Conservation (phyloP, 2,329 filamentous ascomycete genomes). For the Paraphaeosphaeria minitans region DNA sequence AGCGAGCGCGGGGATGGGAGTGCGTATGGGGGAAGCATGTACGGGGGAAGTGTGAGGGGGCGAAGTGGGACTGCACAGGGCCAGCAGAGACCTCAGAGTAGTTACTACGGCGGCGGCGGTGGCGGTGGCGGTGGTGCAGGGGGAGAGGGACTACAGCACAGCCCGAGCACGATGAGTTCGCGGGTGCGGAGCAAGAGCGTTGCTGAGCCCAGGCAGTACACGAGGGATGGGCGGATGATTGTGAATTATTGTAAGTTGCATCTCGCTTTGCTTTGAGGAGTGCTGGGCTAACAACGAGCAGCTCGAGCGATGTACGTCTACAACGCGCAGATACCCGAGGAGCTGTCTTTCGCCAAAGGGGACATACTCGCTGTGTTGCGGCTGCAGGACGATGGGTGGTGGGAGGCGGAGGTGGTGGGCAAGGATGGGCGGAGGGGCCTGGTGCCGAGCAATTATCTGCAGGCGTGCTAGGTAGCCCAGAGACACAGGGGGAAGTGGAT, state of each 20-base stretch:
- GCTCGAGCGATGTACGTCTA: slow-evolving; percentile 95
- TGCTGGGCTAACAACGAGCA: slow-evolving; percentile 46
- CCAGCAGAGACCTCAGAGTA: slow-evolving; percentile 48
- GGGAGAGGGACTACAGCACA: slow-evolving; percentile 35
- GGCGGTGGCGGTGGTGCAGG: slow-evolving; percentile 34
- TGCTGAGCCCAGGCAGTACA: slow-evolving; percentile 84
- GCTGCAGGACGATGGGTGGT: slow-evolving; percentile 98
- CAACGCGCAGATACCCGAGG: slow-evolving; percentile 91
- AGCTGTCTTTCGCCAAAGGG: slow-evolving; percentile 89
- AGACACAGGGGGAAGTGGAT: too few species aligned
- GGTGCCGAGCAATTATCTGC: slow-evolving; percentile 71
- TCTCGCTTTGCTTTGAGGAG: background rate
- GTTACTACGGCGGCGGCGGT: slow-evolving; percentile 48
- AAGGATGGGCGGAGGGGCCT: slow-evolving; percentile 61
- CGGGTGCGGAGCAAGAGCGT: slow-evolving; percentile 78
- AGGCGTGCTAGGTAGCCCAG: slow-evolving; percentile 57
- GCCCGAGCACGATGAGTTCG: slow-evolving; percentile 47
- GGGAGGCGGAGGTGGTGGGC: slow-evolving; percentile 92
- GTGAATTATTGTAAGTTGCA: slow-evolving; percentile 85
- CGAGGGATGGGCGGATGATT: slow-evolving; percentile 83
- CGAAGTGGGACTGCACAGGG: slow-evolving; percentile 22
- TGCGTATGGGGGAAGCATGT: slow-evolving; percentile 45
- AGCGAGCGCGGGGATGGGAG: slow-evolving; percentile 46
- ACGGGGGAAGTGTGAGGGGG: slow-evolving; percentile 49
- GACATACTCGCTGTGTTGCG: slow-evolving; percentile 87